Percentiles rank a stretch among this genome's conserved stretches.
Conservation (phyloP, 2,329 filamentous ascomycete species). For the Lizonia empirigonia region DNA sequence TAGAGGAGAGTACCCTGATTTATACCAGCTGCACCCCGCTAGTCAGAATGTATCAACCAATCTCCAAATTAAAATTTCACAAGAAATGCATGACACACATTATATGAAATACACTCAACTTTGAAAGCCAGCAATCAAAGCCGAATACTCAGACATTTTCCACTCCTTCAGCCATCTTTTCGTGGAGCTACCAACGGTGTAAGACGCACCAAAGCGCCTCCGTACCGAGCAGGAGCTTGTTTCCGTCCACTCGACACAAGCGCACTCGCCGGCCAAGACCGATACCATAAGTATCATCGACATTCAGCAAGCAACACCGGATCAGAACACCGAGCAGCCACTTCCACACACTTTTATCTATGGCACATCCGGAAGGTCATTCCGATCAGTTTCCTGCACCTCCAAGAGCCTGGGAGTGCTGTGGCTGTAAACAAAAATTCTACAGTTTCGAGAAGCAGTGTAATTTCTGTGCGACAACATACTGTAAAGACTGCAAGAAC, state of each 20-base stretch:
- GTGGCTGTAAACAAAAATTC: slow-evolving; percentile 13
- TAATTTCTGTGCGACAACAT: slow-evolving; percentile 10
- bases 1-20: neutral
- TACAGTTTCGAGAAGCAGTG: slow-evolving; percentile 15
- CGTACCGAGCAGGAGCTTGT: neutral
- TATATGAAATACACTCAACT: neutral
- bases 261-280: neutral
- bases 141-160: neutral
- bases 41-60: neutral
- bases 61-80: too few species aligned
- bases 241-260: neutral
- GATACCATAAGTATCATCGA: neutral
- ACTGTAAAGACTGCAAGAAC: slow-evolving; percentile 15
- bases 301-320: neutral
- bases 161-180: neutral
- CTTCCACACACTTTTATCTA: neutral
- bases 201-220: neutral
- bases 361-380: slow-evolving; percentile 6
- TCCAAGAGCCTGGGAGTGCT: slow-evolving; percentile 15
- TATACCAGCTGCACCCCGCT: neutral
- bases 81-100: neutral
- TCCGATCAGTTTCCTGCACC: slow-evolving; percentile 9
- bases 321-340: neutral
- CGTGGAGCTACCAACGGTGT: neutral
- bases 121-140: slow-evolving; percentile 1